A percentile compares a stretch with the other conserved stretches of the same genome.
phyloP scores from a whole-genome alignment of 768 basidiomycete species.

The Sistotremastrum suecicum region DNA sequence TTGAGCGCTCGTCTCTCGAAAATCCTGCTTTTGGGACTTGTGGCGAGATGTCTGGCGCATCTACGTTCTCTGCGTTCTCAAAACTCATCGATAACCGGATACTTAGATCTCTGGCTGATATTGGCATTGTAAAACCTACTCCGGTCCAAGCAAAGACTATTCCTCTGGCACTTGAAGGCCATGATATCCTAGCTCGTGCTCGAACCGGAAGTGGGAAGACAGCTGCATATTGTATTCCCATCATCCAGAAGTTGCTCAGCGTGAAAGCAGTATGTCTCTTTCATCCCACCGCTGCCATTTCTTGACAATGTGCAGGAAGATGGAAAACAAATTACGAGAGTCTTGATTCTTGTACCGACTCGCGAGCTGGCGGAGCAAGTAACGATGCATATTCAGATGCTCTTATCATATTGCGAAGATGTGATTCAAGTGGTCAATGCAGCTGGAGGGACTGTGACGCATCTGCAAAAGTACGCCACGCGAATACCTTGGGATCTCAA shows the following conservation, averaged over 20 bases:
- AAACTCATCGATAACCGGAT: constrained; percentile 74
- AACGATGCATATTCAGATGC: constrained; percentile 42
- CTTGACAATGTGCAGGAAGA: constrained; percentile 18
- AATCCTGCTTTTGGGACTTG: no score
- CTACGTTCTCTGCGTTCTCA: constrained; percentile 39
- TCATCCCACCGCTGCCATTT: not conserved
- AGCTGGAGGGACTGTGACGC: constrained; percentile 54
- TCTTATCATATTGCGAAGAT: constrained; percentile 68
- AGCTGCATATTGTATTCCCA: constrained; percentile 85
- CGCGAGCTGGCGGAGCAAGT: constrained; percentile 91
- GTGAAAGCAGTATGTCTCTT: constrained; percentile 56
- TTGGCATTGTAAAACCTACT: constrained; percentile 83
- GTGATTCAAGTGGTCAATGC: constrained; percentile 61
- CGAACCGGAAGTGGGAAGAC: constrained; percentile 97
- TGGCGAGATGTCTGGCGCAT: not conserved
- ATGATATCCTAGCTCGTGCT: constrained; percentile 86
- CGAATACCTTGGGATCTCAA: not conserved
- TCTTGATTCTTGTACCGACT: constrained; percentile 76
- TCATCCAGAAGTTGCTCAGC: constrained; percentile 76
- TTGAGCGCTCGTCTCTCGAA: no score
- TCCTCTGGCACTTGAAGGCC: constrained; percentile 77
- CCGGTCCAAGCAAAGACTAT: constrained; percentile 87
- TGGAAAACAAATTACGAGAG: constrained; percentile 48
- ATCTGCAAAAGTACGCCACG: constrained; percentile 52
- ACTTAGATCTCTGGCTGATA: constrained; percentile 78